Conservation (phyloP, 2,329 filamentous ascomycete genomes). For the Colletotrichum limetticola region DNA sequence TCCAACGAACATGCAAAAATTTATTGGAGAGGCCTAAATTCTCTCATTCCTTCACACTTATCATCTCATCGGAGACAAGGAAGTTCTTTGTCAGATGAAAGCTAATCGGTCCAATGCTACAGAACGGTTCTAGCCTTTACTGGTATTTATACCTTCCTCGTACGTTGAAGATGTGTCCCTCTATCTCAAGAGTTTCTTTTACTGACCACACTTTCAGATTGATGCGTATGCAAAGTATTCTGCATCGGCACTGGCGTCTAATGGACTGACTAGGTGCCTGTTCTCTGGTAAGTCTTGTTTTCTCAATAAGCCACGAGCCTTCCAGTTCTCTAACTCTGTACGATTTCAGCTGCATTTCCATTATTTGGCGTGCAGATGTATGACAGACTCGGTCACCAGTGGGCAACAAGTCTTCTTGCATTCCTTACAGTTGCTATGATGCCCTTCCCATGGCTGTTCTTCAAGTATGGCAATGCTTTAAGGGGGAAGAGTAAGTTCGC, state of each 20-base stretch:
- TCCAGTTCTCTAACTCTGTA: background rate
- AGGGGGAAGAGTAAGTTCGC: constrained; percentile 66
- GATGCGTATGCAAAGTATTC: constrained; percentile 83
- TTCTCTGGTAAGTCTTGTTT: constrained; percentile 69
- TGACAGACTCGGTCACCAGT: constrained; percentile 72
- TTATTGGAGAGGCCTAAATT: background rate
- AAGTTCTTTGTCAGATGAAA: constrained; percentile 44
- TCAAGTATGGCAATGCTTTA: constrained; percentile 67
- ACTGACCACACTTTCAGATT: constrained; percentile 55
- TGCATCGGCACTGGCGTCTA: constrained; percentile 84
- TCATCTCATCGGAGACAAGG: too few relatives aligned
- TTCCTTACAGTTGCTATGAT: constrained; percentile 71
- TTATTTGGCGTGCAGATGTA: constrained; percentile 82
- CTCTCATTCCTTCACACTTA: background rate
- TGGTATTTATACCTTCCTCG: constrained; percentile 88
- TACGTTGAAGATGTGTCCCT: constrained; percentile 51
- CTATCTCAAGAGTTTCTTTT: background rate
- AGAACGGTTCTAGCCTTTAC: constrained; percentile 82
- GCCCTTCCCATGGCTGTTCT: constrained; percentile 72
- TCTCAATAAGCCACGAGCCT: background rate
- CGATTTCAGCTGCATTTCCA: constrained; percentile 72
- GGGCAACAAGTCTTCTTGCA: constrained; percentile 71
- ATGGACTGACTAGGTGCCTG: constrained; percentile 79
- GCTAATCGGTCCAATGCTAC: background rate
- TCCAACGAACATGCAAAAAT: background rate